These are phyloP conservation scores for Solanum chiquidenum DNA, from an alignment of 257 asterid species.

Conservation along the genomic window DNA sequence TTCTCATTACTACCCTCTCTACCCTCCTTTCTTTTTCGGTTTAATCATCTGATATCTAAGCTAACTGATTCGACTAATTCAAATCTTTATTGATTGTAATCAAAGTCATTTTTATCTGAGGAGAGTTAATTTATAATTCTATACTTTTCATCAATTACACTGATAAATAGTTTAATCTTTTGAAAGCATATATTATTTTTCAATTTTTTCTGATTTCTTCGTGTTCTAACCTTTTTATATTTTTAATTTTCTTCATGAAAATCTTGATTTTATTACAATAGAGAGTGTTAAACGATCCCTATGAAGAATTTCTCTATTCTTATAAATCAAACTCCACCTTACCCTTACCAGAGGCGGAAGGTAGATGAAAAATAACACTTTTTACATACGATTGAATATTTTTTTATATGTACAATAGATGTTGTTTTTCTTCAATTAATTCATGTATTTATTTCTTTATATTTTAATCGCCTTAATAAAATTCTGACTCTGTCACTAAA, in stretches of 20 bases:
- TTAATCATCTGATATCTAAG: neutral
- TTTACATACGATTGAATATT: too few relatives aligned
- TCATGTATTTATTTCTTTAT: accelerated
- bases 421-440: neutral
- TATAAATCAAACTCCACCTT: neutral
- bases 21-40: neutral
- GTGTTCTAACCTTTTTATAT: neutral
- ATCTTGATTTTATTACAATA: neutral
- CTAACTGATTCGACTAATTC: neutral
- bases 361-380: neutral
- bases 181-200: neutral
- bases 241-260: neutral
- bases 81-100: neutral
- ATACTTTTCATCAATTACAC: neutral
- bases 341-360: neutral
- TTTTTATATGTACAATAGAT: neutral
- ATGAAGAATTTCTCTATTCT: neutral
- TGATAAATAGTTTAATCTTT: neutral
- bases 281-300: neutral
- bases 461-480: neutral
- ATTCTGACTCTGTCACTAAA: accelerated
- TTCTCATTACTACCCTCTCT: neutral
- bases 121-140: neutral
- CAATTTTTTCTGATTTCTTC: neutral
- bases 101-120: neutral